Base-by-base conservation (phyloP, 2,329 filamentous ascomycete species). In the Eurotiales sp. region DNA sequence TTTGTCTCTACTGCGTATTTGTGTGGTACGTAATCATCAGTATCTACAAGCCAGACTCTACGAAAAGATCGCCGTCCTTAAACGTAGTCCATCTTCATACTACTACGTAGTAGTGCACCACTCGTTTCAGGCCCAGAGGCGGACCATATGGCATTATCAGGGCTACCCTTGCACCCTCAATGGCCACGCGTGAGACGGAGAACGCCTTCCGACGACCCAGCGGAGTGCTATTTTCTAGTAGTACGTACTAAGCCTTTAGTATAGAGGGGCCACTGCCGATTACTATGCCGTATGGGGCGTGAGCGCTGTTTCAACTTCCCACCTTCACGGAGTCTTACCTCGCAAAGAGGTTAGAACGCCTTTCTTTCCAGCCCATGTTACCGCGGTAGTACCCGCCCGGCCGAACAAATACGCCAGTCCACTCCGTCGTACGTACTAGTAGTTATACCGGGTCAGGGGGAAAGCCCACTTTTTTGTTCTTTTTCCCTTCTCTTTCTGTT, bases 341-440 rank as follows among this genome's bases (percentile, higher is more conserved):
- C n/a, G n/a, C n/a, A n/a, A n/a, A n/a, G n/a, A n/a, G n/a, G n/a
- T n/a, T n/a, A n/a, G n/a, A n/a, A n/a, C n/a, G n/a, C n/a, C n/a
- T n/a, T n/a, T n/a, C n/a, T n/a, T n/a, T n/a, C n/a, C n/a, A n/a
- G 10, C 10, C 25, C 25, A 27, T 27, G 25, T 27, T 10, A 27
- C 47, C 39, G 40, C 47, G 47, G 47, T 43, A 34, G 39, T 50
- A 50, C 47, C 47, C 46, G 46, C 27, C 27, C 41, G 34, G 36
- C 46, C 39, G 37, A 37, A 10, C n/a, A n/a, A n/a, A n/a, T n/a
- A n/a, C n/a, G n/a, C n/a, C n/a, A n/a, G n/a, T n/a, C n/a, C n/a
- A n/a, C n/a, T n/a, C n/a, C n/a, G n/a, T n/a, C n/a, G n/a, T 7
- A 36, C 32, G 32, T 7, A 36, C 32, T 36, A 4, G 17, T 7